Evolutionary conservation across 371 early-diverging fungal genomes (phyloP), one percentile per base, ranked within the genome.

Genomic region (Chytridiales sp.): DNA sequence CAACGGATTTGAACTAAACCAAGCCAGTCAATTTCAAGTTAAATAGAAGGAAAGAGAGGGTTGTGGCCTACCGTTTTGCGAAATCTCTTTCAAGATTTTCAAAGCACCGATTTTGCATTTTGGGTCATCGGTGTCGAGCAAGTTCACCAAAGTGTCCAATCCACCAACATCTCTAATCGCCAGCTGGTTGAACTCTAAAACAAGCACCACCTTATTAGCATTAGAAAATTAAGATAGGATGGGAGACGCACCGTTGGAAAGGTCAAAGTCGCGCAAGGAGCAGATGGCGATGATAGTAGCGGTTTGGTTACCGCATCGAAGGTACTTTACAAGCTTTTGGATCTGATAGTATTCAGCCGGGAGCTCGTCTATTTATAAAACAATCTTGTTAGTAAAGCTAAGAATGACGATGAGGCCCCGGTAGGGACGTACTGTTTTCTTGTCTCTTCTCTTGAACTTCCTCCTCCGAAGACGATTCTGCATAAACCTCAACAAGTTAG

Each of bases 211-310:
- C 32, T 21, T 4, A 0, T n/a, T 24, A 13, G 9, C 15, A 38
- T 48, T 13, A 30, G 38, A 51, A 52, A 32, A 15, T 9, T n/a
- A 26, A 19, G 57, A 19, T 21, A 4, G 49, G 49, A 9, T 49
- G 13, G 27, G 15, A 15, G 13, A 5, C 48, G 2, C 50, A 72
- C 76, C 82, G 58, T 78, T 77, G 22, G 65, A 54, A 11, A 83
- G 62, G 57, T 83, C 84, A 53, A 78, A 81, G 62, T 83, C 84
- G 19, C 80, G 62, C 1, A 83, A 60, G 1, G 79, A 75, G 66
- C 80, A 81, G n/a, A 81, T 77, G 38, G 81, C 82, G 41, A 83
- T 83, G 55, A 83, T 78, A 19, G 84, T 83, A 5, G 84, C 82
- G 0, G 81, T 81, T 47, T 76, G 81, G 62, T 83, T 83, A 4